Percentiles rank a stretch among this genome's conserved stretches.
These are phyloP conservation scores for Triadica sebifera DNA, from an alignment of 345 rosid genomes.

Conservation along the genomic window DNA sequence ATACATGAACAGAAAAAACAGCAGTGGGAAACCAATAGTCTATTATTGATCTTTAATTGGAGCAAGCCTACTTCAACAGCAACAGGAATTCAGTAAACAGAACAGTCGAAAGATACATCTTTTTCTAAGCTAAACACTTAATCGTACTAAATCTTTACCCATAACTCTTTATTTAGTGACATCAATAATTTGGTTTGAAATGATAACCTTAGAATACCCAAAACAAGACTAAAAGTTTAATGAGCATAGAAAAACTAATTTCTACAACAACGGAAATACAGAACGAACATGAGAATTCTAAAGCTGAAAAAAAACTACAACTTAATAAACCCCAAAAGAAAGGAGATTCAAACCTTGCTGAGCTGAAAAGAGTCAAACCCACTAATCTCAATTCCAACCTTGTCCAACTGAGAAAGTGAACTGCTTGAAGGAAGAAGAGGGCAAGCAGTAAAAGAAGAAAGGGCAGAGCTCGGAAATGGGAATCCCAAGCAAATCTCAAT, in stretches of 20 bases:
- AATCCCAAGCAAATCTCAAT: slow-evolving; percentile 16
- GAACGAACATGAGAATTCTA: not conserved
- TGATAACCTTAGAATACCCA: not conserved
- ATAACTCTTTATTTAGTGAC: not conserved
- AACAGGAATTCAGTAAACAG: not conserved
- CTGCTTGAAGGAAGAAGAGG: slow-evolving; percentile 8
- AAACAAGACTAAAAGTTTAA: not conserved
- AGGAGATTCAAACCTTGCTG: slow-evolving; percentile 9
- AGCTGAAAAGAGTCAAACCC: not conserved
- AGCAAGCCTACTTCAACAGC: slow-evolving; percentile 6
- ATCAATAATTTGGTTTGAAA: not conserved
- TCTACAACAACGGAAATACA: not conserved
- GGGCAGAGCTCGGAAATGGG: not conserved
- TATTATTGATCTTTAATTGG: not conserved
- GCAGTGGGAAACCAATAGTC: not conserved
- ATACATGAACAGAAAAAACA: slow-evolving; percentile 1
- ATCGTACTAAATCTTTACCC: not conserved
- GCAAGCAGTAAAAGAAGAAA: not conserved
- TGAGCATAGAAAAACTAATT: slow-evolving; percentile 1
- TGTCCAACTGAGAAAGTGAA: slow-evolving; percentile 4
- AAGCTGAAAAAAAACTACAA: not conserved
- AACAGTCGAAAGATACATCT: not conserved
- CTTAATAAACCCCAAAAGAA: not conserved
- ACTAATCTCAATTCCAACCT: slow-evolving; percentile 1
- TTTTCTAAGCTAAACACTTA: not conserved